These are phyloP conservation scores for Eucommia ulmoides DNA, from an alignment of 257 asterid species.

Conservation along the genomic window DNA sequence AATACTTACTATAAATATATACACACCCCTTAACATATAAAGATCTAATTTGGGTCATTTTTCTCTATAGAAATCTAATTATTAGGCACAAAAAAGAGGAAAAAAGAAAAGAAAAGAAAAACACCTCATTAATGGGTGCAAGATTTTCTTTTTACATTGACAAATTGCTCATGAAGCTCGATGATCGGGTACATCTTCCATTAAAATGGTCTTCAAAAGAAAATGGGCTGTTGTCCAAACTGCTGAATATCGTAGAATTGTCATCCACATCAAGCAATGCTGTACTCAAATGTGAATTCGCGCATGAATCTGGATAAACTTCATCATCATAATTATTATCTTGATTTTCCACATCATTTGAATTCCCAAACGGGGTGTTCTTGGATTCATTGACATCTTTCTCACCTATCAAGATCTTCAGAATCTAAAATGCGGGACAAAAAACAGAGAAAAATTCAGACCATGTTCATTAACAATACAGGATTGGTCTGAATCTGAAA, in stretches of 20 bases:
- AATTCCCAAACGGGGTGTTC: constrained; percentile 8
- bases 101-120: too few relatives aligned
- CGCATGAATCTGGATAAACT: constrained; percentile 76
- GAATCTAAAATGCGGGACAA: constrained; percentile 23
- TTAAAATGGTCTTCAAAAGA: constrained; percentile 58
- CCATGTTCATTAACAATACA: neutral
- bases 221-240: constrained; percentile 62
- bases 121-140: too few relatives aligned
- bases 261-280: constrained; percentile 67
- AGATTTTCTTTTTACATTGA: too few relatives aligned
- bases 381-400: constrained; percentile 13
- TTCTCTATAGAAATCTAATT: too few relatives aligned
- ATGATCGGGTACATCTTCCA: constrained; percentile 68
- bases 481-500: neutral
- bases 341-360: constrained; percentile 19
- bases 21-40: too few relatives aligned
- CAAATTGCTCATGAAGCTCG: too few relatives aligned
- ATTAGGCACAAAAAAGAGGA: too few relatives aligned
- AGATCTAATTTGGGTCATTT: too few relatives aligned
- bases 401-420: constrained; percentile 48
- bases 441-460: neutral
- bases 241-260: constrained; percentile 48
- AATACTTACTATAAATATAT: too few relatives aligned
- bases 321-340: constrained; percentile 61
- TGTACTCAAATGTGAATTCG: constrained; percentile 67